These are phyloP conservation scores for Wickerhamomyces chambardii DNA, from an alignment of 805 yeast species.

Conservation along the genomic window DNA sequence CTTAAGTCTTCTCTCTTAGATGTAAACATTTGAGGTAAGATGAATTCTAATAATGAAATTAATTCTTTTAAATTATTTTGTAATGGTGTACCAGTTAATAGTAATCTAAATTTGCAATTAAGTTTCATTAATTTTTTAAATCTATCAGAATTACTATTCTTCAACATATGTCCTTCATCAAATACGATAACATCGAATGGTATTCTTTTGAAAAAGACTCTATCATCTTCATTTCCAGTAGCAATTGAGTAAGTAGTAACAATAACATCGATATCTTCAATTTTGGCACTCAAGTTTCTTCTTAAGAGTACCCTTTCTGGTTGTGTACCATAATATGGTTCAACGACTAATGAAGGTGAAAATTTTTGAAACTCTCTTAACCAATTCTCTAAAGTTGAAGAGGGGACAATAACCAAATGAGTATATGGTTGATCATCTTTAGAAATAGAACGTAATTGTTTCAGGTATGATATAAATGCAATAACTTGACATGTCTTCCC, in stretches of 20 bases:
- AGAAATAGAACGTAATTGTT: too few relatives aligned
- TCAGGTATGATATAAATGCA: conserved; percentile 80
- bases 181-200: conserved; percentile 84
- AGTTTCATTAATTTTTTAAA: conserved; percentile 81
- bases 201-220: conserved; percentile 63
- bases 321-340: conserved; percentile 90
- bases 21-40: conserved; percentile 74
- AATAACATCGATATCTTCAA: conserved; percentile 67
- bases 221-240: conserved; percentile 77
- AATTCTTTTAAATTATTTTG: conserved; percentile 90
- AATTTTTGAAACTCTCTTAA: conserved; percentile 86
- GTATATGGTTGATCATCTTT: conserved; percentile 63
- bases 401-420: conserved; percentile 90
- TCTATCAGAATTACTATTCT: conserved; percentile 82
- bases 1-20: conserved; percentile 78
- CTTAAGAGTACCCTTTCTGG: conserved; percentile 80
- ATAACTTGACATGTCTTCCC: conserved; percentile 98
- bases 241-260: conserved; percentile 94
- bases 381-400: conserved; percentile 97
- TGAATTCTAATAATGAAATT: conserved; percentile 84
- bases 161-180: conserved; percentile 97
- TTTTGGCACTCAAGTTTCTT: conserved; percentile 45
- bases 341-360: conserved; percentile 72
- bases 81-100: conserved; percentile 94
- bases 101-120: conserved; percentile 72